phyloP scores from a whole-genome alignment of 2,329 filamentous ascomycete genomes.

The Cladosporium colombiae region DNA sequence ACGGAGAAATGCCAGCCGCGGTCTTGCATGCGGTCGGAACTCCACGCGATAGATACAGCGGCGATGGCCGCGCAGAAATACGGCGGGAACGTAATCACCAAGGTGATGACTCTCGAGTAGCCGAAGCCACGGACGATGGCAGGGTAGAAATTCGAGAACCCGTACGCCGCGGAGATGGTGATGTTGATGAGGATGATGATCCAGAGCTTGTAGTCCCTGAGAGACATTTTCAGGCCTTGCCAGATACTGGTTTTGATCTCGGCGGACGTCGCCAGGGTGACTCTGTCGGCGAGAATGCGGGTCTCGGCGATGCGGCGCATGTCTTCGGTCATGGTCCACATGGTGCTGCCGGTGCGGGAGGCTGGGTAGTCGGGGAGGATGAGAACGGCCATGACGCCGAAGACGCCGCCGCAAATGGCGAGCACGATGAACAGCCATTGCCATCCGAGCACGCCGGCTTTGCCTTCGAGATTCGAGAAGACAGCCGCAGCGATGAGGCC shows the following conservation, averaged over 20 bases:
- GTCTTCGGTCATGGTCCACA: slow-evolving; percentile 54
- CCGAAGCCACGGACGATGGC: slow-evolving; percentile 64
- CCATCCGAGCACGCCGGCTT: slow-evolving; percentile 60
- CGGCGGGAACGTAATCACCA: slow-evolving; percentile 38
- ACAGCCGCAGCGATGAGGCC: slow-evolving; percentile 62
- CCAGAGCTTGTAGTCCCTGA: slow-evolving; percentile 44
- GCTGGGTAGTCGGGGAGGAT: slow-evolving; percentile 54
- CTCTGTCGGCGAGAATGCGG: slow-evolving; percentile 53
- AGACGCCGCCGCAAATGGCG: slow-evolving; percentile 52
- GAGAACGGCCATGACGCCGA: slow-evolving; percentile 61
- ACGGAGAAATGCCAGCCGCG: slow-evolving; percentile 38
- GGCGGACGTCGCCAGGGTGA: slow-evolving; percentile 48
- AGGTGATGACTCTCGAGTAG: slow-evolving; percentile 61
- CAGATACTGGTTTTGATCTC: slow-evolving; percentile 43
- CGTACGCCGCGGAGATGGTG: slow-evolving; percentile 35
- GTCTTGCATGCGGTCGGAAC: slow-evolving; percentile 42
- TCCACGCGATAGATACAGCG: slow-evolving; percentile 35
- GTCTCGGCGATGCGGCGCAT: slow-evolving; percentile 57
- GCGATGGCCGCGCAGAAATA: slow-evolving; percentile 27
- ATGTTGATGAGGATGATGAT: slow-evolving; percentile 45
- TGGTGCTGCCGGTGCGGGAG: slow-evolving; percentile 43
- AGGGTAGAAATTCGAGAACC: slow-evolving; percentile 39
- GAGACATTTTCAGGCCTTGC: slow-evolving; percentile 39
- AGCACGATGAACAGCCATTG: slow-evolving; percentile 48
- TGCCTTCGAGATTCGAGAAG: slow-evolving; percentile 62